Evolutionary conservation across 1,284 basidiomycete species (phyloP).

Genomic region (Apiotrichum brassicae): DNA sequence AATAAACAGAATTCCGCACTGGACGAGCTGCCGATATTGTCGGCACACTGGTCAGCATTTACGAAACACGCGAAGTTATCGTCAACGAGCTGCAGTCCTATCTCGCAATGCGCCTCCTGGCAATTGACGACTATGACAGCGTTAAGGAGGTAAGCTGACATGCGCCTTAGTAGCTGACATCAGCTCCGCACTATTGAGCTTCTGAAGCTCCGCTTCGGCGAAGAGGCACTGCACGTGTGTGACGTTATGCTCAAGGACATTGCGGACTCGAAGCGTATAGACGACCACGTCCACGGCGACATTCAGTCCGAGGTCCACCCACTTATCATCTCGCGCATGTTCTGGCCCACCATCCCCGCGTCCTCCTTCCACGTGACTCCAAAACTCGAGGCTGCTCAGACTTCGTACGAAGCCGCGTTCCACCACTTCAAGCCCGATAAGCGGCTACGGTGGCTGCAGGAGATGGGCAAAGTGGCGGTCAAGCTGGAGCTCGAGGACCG

Average conservation of each 20-base stretch:
- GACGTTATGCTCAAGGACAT: conserved; percentile 96
- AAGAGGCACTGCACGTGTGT: conserved; percentile 79
- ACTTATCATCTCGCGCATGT: conserved; percentile 81
- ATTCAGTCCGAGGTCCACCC: conserved; percentile 69
- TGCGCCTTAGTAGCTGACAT: not conserved
- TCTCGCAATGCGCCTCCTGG: conserved; percentile 72
- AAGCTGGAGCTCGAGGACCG: conserved; percentile 75
- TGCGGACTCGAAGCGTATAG: conserved; percentile 81
- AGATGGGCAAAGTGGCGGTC: conserved; percentile 72
- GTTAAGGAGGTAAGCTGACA: conserved; percentile 65
- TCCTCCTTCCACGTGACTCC: conserved; percentile 71
- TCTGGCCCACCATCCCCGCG: conserved; percentile 79
- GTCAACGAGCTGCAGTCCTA: conserved; percentile 86
- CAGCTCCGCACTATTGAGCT: conserved; percentile 87
- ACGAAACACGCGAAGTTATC: conserved; percentile 88
- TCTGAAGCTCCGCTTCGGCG: conserved; percentile 86
- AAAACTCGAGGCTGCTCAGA: conserved; percentile 69
- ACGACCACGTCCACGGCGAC: conserved; percentile 73
- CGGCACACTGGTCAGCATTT: conserved; percentile 90
- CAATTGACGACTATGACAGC: conserved; percentile 68
- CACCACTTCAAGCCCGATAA: conserved; percentile 81
- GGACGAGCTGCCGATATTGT: conserved; percentile 85
- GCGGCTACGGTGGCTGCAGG: conserved; percentile 73
- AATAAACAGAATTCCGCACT: conserved; percentile 66
- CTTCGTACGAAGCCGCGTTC: conserved; percentile 68